Percentiles rank a stretch among this genome's conserved stretches.
These are phyloP conservation scores for Grosmannia clavigera DNA, from an alignment of 2,329 filamentous ascomycete species.

Conservation along the genomic window DNA sequence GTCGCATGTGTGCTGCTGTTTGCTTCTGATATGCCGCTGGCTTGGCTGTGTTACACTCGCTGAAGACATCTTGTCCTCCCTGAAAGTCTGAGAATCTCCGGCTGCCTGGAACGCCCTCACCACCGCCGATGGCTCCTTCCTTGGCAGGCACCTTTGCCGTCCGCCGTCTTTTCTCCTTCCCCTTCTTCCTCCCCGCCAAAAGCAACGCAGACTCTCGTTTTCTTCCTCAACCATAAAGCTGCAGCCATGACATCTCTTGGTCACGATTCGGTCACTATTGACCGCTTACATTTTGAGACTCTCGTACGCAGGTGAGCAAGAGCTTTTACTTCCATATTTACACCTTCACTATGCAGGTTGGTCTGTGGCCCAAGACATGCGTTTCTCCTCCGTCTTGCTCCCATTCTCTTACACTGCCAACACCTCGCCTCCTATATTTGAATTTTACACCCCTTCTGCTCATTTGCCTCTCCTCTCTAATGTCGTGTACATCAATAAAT, in stretches of 20 bases:
- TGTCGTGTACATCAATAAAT: not conserved
- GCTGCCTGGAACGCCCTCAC: not conserved
- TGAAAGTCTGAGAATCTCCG: not conserved
- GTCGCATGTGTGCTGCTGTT: no score
- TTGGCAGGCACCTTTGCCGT: not conserved
- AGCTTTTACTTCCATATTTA: not conserved
- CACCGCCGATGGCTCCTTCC: not conserved
- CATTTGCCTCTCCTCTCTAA: no score
- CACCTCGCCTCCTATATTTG: conserved; percentile 1
- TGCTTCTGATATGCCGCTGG: no score
- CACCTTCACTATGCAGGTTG: not conserved
- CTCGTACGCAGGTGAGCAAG: conserved; percentile 45
- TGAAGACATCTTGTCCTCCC: no score
- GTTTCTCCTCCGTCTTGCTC: no score
- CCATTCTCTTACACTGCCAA: not conserved
- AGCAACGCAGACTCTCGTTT: not conserved
- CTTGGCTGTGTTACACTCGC: no score
- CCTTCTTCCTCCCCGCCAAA: not conserved
- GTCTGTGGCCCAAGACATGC: no score
- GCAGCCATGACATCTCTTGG: not conserved
- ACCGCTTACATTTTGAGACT: conserved; percentile 48
- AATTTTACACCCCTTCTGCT: not conserved
- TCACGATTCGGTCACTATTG: conserved; percentile 38
- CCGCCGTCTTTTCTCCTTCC: not conserved
- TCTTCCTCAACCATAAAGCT: not conserved